Percentiles rank a stretch among this genome's conserved stretches.
phyloP scores from a whole-genome alignment of 768 basidiomycete genomes.

The Suillus lakei region DNA sequence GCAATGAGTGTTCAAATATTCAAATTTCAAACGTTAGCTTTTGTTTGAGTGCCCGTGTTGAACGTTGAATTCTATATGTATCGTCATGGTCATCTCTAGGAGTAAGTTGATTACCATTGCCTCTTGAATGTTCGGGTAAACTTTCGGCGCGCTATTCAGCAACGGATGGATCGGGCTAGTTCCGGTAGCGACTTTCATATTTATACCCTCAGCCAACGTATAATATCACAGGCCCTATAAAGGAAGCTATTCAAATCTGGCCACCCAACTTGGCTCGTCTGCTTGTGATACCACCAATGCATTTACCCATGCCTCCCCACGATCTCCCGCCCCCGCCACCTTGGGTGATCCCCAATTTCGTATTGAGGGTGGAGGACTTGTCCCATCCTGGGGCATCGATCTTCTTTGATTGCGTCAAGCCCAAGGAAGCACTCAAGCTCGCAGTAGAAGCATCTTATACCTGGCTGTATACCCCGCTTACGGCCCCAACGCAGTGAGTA shows the following conservation, averaged over 20 bases:
- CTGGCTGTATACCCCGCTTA: conserved; percentile 49
- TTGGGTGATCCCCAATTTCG: conserved; percentile 63
- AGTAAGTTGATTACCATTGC: no score
- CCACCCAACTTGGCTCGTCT: background rate
- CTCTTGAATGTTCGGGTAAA: no score
- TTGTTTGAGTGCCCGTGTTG: no score
- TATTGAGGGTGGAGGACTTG: conserved; percentile 61
- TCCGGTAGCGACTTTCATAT: background rate
- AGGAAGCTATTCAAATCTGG: background rate
- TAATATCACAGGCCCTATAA: background rate
- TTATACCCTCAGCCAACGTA: background rate
- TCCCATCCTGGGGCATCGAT: conserved; percentile 59
- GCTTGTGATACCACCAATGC: background rate
- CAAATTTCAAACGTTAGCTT: no score
- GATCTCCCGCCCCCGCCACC: conserved; percentile 26
- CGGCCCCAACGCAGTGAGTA: conserved; percentile 53
- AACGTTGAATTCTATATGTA: no score
- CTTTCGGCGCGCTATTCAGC: no score
- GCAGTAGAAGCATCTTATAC: conserved; percentile 46
- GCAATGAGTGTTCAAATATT: no score
- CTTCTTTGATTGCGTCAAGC: conserved; percentile 57
- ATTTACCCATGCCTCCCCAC: conserved; percentile 25
- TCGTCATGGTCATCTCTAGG: no score
- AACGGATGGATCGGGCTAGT: no score
- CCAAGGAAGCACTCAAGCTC: conserved; percentile 40